These are phyloP conservation scores for Citropsis articulata DNA, from an alignment of 345 rosid species.

Conservation along the genomic window DNA sequence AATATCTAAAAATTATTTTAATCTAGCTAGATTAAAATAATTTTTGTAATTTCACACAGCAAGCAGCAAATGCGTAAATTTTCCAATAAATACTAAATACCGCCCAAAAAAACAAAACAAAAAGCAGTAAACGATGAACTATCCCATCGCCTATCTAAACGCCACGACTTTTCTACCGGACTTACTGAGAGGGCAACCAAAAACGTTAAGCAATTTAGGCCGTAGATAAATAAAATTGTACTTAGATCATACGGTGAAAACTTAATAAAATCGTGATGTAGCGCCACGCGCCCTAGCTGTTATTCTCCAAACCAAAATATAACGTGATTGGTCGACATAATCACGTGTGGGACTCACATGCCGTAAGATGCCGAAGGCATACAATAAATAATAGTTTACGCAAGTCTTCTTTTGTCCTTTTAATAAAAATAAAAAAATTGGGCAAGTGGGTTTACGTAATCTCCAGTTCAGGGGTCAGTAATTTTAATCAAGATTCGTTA, in stretches of 20 bases:
- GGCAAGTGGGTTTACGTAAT: no score
- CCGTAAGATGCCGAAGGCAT: background rate
- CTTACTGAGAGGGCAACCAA: background rate
- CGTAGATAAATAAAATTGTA: background rate
- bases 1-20: no score
- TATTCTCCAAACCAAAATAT: background rate
- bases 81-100: background rate
- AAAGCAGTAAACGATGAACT: background rate
- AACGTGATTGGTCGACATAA: slow-evolving; percentile 1
- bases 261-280: no score
- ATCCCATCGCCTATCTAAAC: background rate
- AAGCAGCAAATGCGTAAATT: no score
- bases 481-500: no score
- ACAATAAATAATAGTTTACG: background rate
- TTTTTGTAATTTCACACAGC: no score
- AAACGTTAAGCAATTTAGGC: background rate
- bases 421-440: no score
- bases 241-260: background rate
- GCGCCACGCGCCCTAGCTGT: background rate
- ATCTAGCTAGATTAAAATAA: no score
- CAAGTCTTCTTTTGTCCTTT: background rate
- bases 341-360: background rate
- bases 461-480: no score
- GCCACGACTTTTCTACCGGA: background rate
- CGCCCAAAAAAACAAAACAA: no score